These are phyloP conservation scores for Calonectria pteridis DNA, from an alignment of 2,329 filamentous ascomycete genomes.

Conservation along the genomic window DNA sequence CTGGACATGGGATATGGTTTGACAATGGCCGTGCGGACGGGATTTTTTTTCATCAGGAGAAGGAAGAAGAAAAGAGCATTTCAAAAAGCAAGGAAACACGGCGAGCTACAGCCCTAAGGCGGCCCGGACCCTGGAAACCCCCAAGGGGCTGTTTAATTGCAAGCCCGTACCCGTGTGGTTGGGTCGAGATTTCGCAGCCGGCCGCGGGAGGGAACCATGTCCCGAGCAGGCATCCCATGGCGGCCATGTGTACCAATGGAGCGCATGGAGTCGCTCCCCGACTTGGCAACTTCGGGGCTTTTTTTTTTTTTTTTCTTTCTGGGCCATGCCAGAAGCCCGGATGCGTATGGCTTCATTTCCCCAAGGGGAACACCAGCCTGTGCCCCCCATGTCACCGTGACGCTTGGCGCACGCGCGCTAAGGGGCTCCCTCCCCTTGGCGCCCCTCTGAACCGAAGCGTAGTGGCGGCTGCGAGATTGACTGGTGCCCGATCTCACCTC, in stretches of 20 bases:
- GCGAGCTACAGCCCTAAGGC: constrained; percentile 7
- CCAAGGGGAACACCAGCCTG: constrained; percentile 3
- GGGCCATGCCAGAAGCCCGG: not conserved
- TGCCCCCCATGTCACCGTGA: constrained; percentile 29
- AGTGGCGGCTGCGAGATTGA: constrained; percentile 34
- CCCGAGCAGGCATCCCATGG: constrained; percentile 23
- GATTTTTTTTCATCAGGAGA: not conserved
- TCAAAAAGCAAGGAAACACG: constrained; percentile 16
- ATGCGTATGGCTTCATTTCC: constrained; percentile 22
- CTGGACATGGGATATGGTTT: not conserved
- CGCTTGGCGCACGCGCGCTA: constrained; percentile 26
- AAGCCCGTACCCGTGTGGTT: constrained; percentile 40
- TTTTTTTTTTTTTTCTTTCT: not conserved
- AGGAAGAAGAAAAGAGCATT: constrained; percentile 7
- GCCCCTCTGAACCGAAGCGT: not conserved
- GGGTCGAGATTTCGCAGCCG: constrained; percentile 32
- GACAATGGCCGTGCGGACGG: constrained; percentile 8
- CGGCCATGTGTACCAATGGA: not conserved
- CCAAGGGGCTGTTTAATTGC: constrained; percentile 39
- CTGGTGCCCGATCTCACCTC: constrained; percentile 44
- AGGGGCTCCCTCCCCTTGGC: not conserved
- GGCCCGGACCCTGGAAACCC: not conserved
- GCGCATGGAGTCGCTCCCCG: not conserved
- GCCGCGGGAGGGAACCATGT: not conserved
- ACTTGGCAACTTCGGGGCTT: not conserved